Conservation (phyloP, 768 basidiomycete species). For the Leccinum subgranulosum region DNA sequence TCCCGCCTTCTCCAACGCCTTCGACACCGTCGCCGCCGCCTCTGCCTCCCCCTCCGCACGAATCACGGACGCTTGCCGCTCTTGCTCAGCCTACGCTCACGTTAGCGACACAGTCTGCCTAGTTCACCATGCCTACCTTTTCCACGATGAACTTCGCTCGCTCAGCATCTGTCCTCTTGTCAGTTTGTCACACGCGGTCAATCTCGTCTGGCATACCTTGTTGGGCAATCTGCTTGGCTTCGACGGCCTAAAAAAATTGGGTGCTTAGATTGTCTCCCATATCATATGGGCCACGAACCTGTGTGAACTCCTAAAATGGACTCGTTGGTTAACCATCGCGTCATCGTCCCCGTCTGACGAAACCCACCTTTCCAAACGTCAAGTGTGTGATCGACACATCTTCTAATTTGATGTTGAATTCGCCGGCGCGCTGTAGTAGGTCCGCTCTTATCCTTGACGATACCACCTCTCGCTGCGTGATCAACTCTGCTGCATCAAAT, state of each 20-base stretch:
- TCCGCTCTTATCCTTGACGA: conserved; percentile 92
- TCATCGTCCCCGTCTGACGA: not conserved
- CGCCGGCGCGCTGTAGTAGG: conserved; percentile 87
- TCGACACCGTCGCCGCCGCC: conserved; percentile 90
- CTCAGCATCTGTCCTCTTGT: conserved; percentile 73
- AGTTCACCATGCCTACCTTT: conserved; percentile 56
- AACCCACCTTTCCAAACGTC: conserved; percentile 77
- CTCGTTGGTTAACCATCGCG: conserved; percentile 4
- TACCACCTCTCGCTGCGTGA: conserved; percentile 97
- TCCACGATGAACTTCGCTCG: conserved; percentile 99
- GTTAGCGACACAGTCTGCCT: conserved; percentile 16
- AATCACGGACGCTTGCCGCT: conserved; percentile 96
- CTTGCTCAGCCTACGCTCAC: conserved; percentile 87
- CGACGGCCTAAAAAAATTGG: conserved; percentile 65
- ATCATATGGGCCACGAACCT: conserved; percentile 34
- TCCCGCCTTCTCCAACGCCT: conserved; percentile 88
- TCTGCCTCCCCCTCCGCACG: conserved; percentile 98
- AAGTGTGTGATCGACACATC: conserved; percentile 96
- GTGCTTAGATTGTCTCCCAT: not conserved
- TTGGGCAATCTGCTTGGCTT: conserved; percentile 99
- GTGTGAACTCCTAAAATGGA: conserved; percentile 73
- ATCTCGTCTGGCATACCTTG: conserved; percentile 60
- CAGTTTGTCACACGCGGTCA: conserved; percentile 6
- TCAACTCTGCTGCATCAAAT: conserved; percentile 94
- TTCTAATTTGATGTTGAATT: conserved; percentile 93